phyloP scores from a whole-genome alignment of 257 asterid genomes.

The Ophiorrhiza pumila region DNA sequence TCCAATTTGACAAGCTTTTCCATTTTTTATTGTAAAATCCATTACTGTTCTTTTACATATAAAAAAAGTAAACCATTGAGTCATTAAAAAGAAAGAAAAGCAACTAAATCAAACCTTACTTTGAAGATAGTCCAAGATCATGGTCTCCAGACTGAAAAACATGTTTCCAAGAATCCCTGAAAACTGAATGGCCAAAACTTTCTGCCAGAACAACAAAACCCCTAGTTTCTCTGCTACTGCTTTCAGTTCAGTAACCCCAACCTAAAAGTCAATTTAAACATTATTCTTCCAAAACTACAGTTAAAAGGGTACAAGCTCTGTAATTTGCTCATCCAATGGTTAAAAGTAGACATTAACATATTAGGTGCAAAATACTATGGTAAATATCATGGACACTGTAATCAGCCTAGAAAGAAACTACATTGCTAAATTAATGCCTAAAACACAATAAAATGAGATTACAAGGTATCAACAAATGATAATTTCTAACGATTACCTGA shows the following conservation, averaged over 20 bases:
- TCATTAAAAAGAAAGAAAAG: background rate
- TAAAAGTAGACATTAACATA: background rate
- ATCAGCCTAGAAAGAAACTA: no score
- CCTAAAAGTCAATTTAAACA: conserved; percentile 40
- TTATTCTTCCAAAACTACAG: conserved; percentile 2
- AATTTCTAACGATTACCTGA: conserved; percentile 49
- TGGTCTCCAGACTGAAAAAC: conserved; percentile 77
- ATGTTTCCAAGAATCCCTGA: conserved; percentile 78
- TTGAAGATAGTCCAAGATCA: conserved; percentile 84
- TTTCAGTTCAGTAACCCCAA: conserved; percentile 95
- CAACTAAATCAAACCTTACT: conserved; percentile 53
- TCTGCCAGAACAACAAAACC: conserved; percentile 93
- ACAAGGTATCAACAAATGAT: background rate
- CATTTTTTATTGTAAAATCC: no score
- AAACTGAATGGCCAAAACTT: conserved; percentile 96
- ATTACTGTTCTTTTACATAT: no score
- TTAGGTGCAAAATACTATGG: background rate
- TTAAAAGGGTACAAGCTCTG: background rate
- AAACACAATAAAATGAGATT: background rate
- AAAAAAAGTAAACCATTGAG: conserved; percentile 1
- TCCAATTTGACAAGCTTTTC: no score
- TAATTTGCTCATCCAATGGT: background rate
- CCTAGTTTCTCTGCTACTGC: conserved; percentile 89
- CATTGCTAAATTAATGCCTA: background rate
- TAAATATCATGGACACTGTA: background rate